Conservation (phyloP, 1,284 basidiomycete species). For the Tylopilus orsonianus region DNA sequence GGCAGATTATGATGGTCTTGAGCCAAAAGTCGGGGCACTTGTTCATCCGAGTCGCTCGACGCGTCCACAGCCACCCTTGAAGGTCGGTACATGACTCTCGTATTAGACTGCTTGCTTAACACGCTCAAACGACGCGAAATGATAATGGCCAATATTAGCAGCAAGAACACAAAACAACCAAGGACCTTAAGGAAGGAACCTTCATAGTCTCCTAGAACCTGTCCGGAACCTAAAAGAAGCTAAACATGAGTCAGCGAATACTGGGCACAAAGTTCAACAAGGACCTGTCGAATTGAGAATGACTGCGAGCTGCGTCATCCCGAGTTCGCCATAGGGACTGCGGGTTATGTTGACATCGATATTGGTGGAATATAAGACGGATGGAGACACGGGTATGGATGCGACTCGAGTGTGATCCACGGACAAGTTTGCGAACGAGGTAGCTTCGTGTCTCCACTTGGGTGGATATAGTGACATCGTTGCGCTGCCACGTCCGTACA, state of each 20-base stretch:
- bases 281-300: slow-evolving; percentile 10
- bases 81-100: background rate
- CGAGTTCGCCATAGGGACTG: background rate
- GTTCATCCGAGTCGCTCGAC: background rate
- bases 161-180: slow-evolving; percentile 9
- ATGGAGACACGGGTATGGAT: background rate
- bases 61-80: background rate
- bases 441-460: slow-evolving; percentile 4
- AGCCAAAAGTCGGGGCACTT: background rate
- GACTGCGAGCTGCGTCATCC: background rate
- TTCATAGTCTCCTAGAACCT: background rate
- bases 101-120: background rate
- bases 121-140: background rate
- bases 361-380: background rate
- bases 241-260: background rate
- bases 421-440: background rate
- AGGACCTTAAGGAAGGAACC: background rate
- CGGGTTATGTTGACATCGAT: slow-evolving; percentile 2
- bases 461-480: slow-evolving; percentile 12
- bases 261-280: too few species aligned
- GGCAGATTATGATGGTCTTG: too few species aligned
- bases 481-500: background rate
- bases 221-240: slow-evolving; percentile 1
- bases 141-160: slow-evolving; percentile 1
- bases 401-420: background rate